Base-by-base conservation (phyloP, 345 rosid genomes). In the Brassica carinata region DNA sequence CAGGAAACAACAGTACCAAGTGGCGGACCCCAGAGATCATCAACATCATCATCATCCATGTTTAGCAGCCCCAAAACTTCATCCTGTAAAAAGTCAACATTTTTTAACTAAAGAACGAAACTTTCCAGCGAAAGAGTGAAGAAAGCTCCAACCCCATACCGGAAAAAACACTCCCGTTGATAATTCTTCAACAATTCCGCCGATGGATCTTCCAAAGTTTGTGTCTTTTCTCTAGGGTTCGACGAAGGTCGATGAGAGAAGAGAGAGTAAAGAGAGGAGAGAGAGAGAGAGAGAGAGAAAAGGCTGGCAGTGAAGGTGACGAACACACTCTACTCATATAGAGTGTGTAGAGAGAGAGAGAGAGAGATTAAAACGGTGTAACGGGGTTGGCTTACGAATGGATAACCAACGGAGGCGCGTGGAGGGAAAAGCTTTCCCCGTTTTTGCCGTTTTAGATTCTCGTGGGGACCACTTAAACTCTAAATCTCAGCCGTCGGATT, bases 21-120 rank as follows among this genome's bases (percentile, higher is more conserved):
- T 75, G 90, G 83, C 63, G 88, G 86, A 75, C 87, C 89, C 94
- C 94, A 89, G 70, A 89, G 87, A 77, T 88, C 90, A 78, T 79
- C 78, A 78, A 64, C 78, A 67, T 64, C 83, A 36, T 79, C 87
- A 51, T 51, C 91, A 86, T 87, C 58, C 58, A 51, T 48, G 0
- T 14, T 14, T 6, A 5, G 38, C 11, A 75, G 10, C 66, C 79
- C 8, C 71, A 67, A 67, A 71, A 63, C 23, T 74, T 78, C 79
- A 82, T 69, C 82, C 85, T 82, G 79, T 38, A 62, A 8, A 63
- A 8, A n/a, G 58, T 51, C 58, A 10, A 68, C 71, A 61, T n/a
- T 67, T 62, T 51, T 29, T 51, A 55, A 63, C 4, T 40, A 18
- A 67, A 26, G 33, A 55, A n/a, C 58, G 7, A n/a, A 51, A 51